Percentiles rank a stretch among this genome's conserved stretches.
Evolutionary conservation across 2,329 filamentous ascomycete species (phyloP).

Genomic region (Achaetomium macrosporum): DNA sequence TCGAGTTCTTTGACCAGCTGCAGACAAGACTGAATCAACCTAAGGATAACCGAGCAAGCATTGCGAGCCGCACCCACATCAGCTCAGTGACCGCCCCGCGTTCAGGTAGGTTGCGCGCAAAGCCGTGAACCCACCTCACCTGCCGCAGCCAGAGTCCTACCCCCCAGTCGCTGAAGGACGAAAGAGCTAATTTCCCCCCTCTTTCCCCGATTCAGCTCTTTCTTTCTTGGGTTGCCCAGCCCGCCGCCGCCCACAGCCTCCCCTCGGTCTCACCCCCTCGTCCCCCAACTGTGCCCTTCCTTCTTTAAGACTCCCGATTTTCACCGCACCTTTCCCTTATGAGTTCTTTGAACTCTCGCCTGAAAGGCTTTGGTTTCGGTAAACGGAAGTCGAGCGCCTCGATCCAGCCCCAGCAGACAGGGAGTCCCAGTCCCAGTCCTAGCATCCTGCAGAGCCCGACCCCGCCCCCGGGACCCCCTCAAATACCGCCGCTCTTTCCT

Average conservation of each 20-base stretch:
- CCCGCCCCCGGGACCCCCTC: slow-evolving; percentile 34
- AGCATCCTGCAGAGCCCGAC: slow-evolving; percentile 38
- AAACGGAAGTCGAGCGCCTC: slow-evolving; percentile 68
- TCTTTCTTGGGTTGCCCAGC: slow-evolving; percentile 19
- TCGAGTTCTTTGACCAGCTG: slow-evolving; percentile 2
- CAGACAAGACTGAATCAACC: too few species aligned
- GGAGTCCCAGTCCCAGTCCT: slow-evolving; percentile 26
- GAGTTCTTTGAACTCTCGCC: slow-evolving; percentile 74
- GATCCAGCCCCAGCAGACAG: slow-evolving; percentile 37
- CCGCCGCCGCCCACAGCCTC: slow-evolving; percentile 23
- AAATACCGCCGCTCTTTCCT: slow-evolving; percentile 48
- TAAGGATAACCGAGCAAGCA: slow-evolving; percentile 12
- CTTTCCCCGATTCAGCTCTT: slow-evolving; percentile 19
- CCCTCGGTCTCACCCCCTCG: slow-evolving; percentile 25
- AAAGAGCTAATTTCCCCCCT: slow-evolving; percentile 17
- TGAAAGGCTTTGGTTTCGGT: slow-evolving; percentile 75
- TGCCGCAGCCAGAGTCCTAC: slow-evolving; percentile 18
- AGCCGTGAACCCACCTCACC: slow-evolving; percentile 14
- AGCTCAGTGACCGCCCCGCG: too few species aligned
- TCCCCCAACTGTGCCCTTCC: slow-evolving; percentile 25
- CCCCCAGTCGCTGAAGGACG: neutral
- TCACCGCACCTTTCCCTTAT: slow-evolving; percentile 41
- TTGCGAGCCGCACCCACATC: slow-evolving; percentile 15
- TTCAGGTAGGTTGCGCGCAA: neutral
- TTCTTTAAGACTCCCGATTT: slow-evolving; percentile 31